Evolutionary conservation across 306 rosid genomes (phyloP).

Genomic region (Chamaecrista fasciculata): DNA sequence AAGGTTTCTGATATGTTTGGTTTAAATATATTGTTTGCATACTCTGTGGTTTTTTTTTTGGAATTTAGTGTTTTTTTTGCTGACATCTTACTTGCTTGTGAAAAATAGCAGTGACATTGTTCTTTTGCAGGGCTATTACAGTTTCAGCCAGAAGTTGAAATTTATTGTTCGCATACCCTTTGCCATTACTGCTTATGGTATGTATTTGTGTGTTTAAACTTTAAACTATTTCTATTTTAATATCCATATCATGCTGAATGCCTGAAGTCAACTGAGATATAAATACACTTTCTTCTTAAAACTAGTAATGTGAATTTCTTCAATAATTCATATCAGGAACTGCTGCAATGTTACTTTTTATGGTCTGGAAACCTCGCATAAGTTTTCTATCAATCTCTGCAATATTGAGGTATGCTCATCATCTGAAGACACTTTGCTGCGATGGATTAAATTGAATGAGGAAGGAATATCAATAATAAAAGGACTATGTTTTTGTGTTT

Average conservation of each 20-base stretch:
- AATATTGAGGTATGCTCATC: conserved; percentile 63
- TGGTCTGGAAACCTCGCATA: conserved; percentile 87
- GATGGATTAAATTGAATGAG: conserved; percentile 12
- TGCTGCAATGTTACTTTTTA: conserved; percentile 89
- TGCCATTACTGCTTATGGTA: conserved; percentile 88
- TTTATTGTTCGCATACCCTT: conserved; percentile 92
- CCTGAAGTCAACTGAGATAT: conserved; percentile 17
- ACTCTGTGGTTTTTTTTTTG: background rate
- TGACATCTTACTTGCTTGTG: background rate
- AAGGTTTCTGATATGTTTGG: conserved; percentile 12
- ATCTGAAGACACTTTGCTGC: conserved; percentile 3
- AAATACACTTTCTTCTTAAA: background rate
- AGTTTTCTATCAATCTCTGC: conserved; percentile 67
- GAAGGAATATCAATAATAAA: conserved; percentile 13
- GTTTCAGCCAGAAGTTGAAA: conserved; percentile 99
- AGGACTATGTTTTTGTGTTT: conserved; percentile 18
- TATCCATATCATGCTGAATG: conserved; percentile 7
- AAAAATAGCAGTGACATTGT: background rate
- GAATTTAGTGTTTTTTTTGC: conserved; percentile 7
- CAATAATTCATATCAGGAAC: conserved; percentile 60
- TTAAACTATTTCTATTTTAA: conserved; percentile 26
- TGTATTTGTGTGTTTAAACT: conserved; percentile 31
- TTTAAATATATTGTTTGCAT: conserved; percentile 15
- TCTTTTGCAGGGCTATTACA: conserved; percentile 85
- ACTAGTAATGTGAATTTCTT: conserved; percentile 18